A percentile compares a stretch with the other conserved stretches of the same genome.
Conservation (phyloP, 345 rosid genomes). For the Balakata baccata region DNA sequence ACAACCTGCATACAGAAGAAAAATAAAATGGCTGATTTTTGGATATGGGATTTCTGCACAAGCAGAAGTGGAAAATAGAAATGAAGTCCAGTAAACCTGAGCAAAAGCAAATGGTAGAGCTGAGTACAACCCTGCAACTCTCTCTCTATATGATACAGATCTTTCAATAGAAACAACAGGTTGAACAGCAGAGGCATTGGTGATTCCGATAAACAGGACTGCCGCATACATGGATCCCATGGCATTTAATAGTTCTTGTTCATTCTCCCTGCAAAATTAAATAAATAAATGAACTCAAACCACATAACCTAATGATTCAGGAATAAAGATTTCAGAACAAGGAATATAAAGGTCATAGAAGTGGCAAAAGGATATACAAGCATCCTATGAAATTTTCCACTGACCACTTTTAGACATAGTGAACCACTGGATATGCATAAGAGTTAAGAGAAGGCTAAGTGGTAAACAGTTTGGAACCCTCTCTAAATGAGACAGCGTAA, state of each 20-base stretch:
- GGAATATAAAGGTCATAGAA: no score
- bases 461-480: not conserved
- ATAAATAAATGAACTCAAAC: not conserved
- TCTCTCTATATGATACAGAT: slow-evolving; percentile 87
- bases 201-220: slow-evolving; percentile 79
- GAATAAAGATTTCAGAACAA: not conserved
- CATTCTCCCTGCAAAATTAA: slow-evolving; percentile 55
- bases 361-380: not conserved
- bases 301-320: not conserved
- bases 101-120: slow-evolving; percentile 91
- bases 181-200: slow-evolving; percentile 92
- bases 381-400: not conserved
- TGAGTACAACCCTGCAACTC: slow-evolving; percentile 97
- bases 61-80: not conserved
- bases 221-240: slow-evolving; percentile 97
- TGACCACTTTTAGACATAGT: not conserved
- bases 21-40: slow-evolving; percentile 2
- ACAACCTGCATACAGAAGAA: slow-evolving; percentile 51
- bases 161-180: slow-evolving; percentile 94
- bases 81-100: slow-evolving; percentile 48
- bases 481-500: not conserved
- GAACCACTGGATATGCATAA: not conserved
- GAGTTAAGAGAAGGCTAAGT: not conserved
- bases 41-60: not conserved
- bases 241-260: slow-evolving; percentile 80